Evolutionary conservation across 2,329 filamentous ascomycete species (phyloP).

Genomic region (Rhinocladiella similis): DNA sequence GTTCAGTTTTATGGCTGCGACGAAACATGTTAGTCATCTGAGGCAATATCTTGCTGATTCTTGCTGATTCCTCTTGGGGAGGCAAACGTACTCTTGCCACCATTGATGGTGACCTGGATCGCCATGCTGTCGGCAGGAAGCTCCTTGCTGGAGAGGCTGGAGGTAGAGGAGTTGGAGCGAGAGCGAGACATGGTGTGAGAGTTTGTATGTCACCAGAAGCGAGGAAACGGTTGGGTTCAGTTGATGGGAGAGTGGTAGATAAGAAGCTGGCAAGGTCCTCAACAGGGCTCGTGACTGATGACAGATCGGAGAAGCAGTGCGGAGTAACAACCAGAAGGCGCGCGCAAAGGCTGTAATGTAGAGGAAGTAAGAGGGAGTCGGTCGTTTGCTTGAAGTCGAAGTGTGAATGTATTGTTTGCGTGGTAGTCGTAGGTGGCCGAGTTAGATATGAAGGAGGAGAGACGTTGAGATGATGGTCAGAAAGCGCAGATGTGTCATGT

Average conservation of each 20-base stretch:
- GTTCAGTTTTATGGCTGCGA: conserved; percentile 56
- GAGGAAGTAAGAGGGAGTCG: not conserved
- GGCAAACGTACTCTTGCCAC: conserved; percentile 55
- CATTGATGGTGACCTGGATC: conserved; percentile 62
- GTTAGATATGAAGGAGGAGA: not conserved
- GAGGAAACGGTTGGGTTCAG: conserved; percentile 1
- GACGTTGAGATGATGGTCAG: not conserved
- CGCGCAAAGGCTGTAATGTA: not conserved
- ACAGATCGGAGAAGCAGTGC: conserved; percentile 27
- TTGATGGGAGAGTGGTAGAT: conserved; percentile 5
- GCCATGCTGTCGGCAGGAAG: conserved; percentile 56
- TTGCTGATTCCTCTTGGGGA: conserved; percentile 5
- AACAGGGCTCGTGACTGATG: conserved; percentile 23
- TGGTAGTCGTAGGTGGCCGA: not conserved
- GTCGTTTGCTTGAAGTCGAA: conserved; percentile 2
- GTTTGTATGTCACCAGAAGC: not conserved
- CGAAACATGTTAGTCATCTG: conserved; percentile 14
- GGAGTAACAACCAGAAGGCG: conserved; percentile 33
- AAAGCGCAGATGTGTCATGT: conserved; percentile 7
- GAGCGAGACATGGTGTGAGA: conserved; percentile 22
- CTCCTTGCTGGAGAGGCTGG: conserved; percentile 37
- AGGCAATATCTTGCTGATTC: conserved; percentile 9
- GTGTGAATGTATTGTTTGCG: conserved; percentile 4
- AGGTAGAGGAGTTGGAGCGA: conserved; percentile 22
- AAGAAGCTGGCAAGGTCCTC: conserved; percentile 8